phyloP scores from a whole-genome alignment of 2,329 filamentous ascomycete genomes.

The Periglandula ipomoeae region DNA sequence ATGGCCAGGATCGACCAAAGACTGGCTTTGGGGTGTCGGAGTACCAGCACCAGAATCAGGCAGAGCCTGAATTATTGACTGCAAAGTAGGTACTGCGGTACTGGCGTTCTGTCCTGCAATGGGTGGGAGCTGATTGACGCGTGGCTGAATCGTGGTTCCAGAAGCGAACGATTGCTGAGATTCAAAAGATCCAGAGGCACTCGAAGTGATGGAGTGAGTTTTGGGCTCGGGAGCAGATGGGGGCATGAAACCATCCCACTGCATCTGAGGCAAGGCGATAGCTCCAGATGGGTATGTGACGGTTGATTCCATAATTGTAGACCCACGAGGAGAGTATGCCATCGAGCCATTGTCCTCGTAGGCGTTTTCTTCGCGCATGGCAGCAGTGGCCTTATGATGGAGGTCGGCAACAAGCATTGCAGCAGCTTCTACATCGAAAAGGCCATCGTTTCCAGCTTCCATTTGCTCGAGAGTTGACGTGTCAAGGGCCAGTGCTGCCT shows the following conservation, averaged over 20 bases:
- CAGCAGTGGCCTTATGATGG: slow-evolving; percentile 82
- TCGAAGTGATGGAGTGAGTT: slow-evolving; percentile 63
- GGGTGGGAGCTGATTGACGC: slow-evolving; percentile 55
- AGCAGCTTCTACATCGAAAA: slow-evolving; percentile 93
- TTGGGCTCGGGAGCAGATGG: slow-evolving; percentile 62
- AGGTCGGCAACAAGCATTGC: slow-evolving; percentile 98
- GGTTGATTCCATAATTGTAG: slow-evolving; percentile 66
- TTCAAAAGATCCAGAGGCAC: slow-evolving; percentile 57
- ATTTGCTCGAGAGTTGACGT: slow-evolving; percentile 84
- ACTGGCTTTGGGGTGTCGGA: slow-evolving; percentile 66
- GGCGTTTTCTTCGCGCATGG: slow-evolving; percentile 50
- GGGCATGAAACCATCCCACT: slow-evolving; percentile 84
- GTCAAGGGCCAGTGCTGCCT: slow-evolving; percentile 71
- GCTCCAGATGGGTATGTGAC: slow-evolving; percentile 70
- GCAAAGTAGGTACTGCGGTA: slow-evolving; percentile 54
- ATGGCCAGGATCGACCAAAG: slow-evolving; percentile 57
- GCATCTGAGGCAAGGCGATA: slow-evolving; percentile 75
- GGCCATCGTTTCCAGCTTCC: slow-evolving; percentile 78
- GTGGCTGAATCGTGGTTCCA: slow-evolving; percentile 46
- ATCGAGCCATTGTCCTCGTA: slow-evolving; percentile 52
- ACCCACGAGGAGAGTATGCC: slow-evolving; percentile 62
- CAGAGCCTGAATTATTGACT: slow-evolving; percentile 64
- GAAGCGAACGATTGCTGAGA: slow-evolving; percentile 54
- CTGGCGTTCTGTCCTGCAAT: slow-evolving; percentile 56
- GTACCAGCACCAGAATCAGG: slow-evolving; percentile 61